Evolutionary conservation across 768 basidiomycete genomes (phyloP).

Genomic region (Rubroboletus pulcherrimus): DNA sequence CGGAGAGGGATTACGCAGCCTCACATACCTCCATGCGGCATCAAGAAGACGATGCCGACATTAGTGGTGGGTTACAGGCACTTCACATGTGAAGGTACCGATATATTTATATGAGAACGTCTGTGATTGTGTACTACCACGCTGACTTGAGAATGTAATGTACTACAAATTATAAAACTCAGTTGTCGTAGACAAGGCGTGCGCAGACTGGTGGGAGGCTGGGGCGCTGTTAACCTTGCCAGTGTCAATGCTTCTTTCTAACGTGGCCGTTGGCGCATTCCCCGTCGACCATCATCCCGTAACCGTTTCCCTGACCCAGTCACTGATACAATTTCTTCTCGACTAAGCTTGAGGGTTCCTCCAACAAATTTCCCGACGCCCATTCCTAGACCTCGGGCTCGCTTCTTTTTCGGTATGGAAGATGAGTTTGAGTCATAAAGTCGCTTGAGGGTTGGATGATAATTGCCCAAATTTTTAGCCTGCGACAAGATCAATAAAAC

Average conservation of each 20-base stretch:
- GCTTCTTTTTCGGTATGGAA: conserved; percentile 36
- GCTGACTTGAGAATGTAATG: conserved; percentile 3
- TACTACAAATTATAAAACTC: not conserved
- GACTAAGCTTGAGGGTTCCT: conserved; percentile 64
- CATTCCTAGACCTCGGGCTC: conserved; percentile 68
- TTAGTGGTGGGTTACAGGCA: conserved; percentile 20
- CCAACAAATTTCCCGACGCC: conserved; percentile 74
- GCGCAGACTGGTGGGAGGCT: too few species aligned
- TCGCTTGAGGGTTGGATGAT: conserved; percentile 74
- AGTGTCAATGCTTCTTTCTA: not conserved
- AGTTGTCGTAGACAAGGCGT: not conserved
- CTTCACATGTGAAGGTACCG: conserved; percentile 20
- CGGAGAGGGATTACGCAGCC: conserved; percentile 19
- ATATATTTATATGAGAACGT: conserved; percentile 5
- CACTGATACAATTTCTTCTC: conserved; percentile 50
- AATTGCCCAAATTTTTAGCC: conserved; percentile 84
- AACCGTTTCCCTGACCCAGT: conserved; percentile 20
- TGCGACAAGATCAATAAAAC: conserved; percentile 28
- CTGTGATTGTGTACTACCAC: conserved; percentile 5
- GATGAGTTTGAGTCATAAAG: conserved; percentile 45
- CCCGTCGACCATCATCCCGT: not conserved
- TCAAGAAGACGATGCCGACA: conserved; percentile 21
- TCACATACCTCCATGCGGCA: conserved; percentile 15
- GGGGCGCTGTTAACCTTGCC: not conserved
- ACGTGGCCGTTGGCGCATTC: conserved; percentile 3